phyloP scores from a whole-genome alignment of 2,329 filamentous ascomycete species.

The Beauveria scarabaeidicola region DNA sequence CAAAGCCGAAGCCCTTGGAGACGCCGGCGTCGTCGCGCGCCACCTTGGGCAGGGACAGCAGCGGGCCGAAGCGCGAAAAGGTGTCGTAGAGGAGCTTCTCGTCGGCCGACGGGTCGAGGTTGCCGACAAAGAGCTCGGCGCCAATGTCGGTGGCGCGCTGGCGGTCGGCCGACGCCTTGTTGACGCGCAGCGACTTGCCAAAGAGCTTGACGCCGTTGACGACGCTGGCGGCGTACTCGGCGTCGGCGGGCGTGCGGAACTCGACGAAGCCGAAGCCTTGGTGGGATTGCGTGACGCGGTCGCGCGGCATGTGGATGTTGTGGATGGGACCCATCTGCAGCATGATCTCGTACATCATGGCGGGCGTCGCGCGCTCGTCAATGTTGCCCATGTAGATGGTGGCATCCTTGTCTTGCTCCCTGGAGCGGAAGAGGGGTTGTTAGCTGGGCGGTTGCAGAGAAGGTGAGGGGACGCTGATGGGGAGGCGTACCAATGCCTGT shows the following conservation, averaged over 20 bases:
- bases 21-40: slow-evolving; percentile 82
- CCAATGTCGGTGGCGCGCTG: slow-evolving; percentile 89
- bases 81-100: slow-evolving; percentile 93
- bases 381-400: slow-evolving; percentile 98
- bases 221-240: slow-evolving; percentile 91
- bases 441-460: background rate
- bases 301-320: slow-evolving; percentile 96
- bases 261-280: slow-evolving; percentile 99
- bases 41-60: slow-evolving; percentile 81
- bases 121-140: slow-evolving; percentile 93
- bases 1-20: slow-evolving; percentile 93
- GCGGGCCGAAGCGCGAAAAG: slow-evolving; percentile 82
- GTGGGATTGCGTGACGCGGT: slow-evolving; percentile 92
- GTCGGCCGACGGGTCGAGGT: slow-evolving; percentile 87
- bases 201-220: slow-evolving; percentile 94
- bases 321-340: slow-evolving; percentile 94
- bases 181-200: slow-evolving; percentile 91
- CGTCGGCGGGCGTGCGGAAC: slow-evolving; percentile 90
- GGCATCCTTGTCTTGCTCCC: slow-evolving; percentile 96
- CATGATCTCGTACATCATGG: slow-evolving; percentile 95
- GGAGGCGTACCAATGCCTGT: slow-evolving; percentile 59
- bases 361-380: slow-evolving; percentile 88
- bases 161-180: slow-evolving; percentile 88
- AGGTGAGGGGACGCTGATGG: background rate
- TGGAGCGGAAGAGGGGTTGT: slow-evolving; percentile 25